Base-by-base conservation (phyloP, 2,329 filamentous ascomycete genomes). In the Xylaria arbuscula region DNA sequence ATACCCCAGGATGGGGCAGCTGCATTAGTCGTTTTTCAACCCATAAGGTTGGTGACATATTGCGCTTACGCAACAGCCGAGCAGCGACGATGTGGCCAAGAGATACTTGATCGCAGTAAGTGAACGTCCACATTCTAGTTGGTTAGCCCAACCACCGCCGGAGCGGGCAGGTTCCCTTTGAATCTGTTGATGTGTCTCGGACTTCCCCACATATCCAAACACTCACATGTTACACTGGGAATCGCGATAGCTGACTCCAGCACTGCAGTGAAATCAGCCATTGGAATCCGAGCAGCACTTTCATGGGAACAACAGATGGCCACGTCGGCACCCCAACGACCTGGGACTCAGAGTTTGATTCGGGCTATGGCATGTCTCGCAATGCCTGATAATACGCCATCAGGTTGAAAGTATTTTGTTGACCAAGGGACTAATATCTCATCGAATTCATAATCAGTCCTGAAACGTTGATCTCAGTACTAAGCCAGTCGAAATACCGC, bases 11-110 rank as follows among this genome's bases (percentile, higher is more conserved):
- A 71, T 11, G 69, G 69, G 9, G 70, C 70, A 13, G 68, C 65
- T 24, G 59, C 70, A 55, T 48, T 72, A 17, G 51, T 70, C 45
- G 69, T 70, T 17, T 62, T 70, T 19, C 70, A 72, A 28, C 68
- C 67, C 1, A 17, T 70, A 50, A 61, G 60, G 59, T 34, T 72
- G 2, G 62, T 72, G 5, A 68, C 70, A 22, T 68, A 55, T 15
- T 72, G 68, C 48, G 36, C 24, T 17, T 64, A 70, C 15, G 68
- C 68, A 24, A 70, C 67, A 5, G 38, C 64, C 2, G 62, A 62
- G 47, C 70, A 72, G 28, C 53, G 62, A 17, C n/a, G 54, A 19
- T 19, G 42, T 22, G 15, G 62, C 5, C 62, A 56, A n/a, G 58
- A 66, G 9, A 66, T 70, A 19, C 60, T 72, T 1, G 53, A 15